A percentile compares a stretch with the other conserved stretches of the same genome.
These are phyloP conservation scores for Kwoniella botswanensis DNA, from an alignment of 768 basidiomycete genomes.

Conservation along the genomic window DNA sequence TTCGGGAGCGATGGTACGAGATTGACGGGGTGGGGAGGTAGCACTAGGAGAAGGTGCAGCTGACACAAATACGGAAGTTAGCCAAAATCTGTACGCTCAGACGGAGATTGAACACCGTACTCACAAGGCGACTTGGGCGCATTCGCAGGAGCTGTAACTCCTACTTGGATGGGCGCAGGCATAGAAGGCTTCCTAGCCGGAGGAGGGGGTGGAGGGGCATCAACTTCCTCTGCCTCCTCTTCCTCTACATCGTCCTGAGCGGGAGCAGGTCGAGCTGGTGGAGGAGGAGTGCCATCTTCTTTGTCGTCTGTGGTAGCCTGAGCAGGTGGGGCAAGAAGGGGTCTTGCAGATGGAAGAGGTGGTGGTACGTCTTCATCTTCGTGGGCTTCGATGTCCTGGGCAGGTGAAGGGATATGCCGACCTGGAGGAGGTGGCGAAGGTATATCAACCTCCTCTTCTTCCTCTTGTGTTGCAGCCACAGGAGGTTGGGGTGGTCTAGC, in stretches of 20 bases:
- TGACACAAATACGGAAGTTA: background rate
- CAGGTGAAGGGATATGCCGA: slow-evolving; percentile 6
- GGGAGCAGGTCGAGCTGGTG: slow-evolving; percentile 9
- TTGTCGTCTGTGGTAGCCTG: slow-evolving; percentile 13
- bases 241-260: background rate
- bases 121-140: slow-evolving; percentile 19
- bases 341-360: slow-evolving; percentile 16
- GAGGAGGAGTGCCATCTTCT: slow-evolving; percentile 47
- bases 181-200: slow-evolving; percentile 13
- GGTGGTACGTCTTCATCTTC: slow-evolving; percentile 48
- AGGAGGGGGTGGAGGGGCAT: slow-evolving; percentile 47
- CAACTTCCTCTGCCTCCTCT: slow-evolving; percentile 58
- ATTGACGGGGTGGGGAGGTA: slow-evolving; percentile 5
- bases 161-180: slow-evolving; percentile 20
- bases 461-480: background rate
- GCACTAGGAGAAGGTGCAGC: slow-evolving; percentile 9
- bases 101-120: background rate
- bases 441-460: slow-evolving; percentile 1
- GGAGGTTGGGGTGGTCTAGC: slow-evolving; percentile 2
- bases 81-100: no score
- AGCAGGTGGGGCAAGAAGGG: background rate
- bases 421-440: slow-evolving; percentile 17
- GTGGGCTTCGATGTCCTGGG: background rate
- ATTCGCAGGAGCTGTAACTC: background rate
- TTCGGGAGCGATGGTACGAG: slow-evolving; percentile 13